Base-by-base conservation (phyloP, 352 stramenopile genomes). In the Globisporangium rhizosaccharum region DNA sequence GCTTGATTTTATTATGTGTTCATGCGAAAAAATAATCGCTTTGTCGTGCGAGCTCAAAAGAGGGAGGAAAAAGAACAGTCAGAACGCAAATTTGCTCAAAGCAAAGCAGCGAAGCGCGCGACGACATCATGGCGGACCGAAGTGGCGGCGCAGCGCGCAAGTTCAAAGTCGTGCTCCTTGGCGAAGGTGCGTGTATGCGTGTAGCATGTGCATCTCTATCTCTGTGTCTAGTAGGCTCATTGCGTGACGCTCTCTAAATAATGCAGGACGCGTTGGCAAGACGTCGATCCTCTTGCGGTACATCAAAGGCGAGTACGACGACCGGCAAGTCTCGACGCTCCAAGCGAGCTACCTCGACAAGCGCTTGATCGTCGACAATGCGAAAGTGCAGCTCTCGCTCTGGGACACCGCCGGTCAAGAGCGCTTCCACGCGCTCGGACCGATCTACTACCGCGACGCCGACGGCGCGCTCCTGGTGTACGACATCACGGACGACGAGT, bases 301-400 rank as follows among this genome's bases (percentile, higher is more conserved):
- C 67, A 92, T 96, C 65, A 94, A 96, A 67, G 90, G 93, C 68
- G 87, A 96, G 56, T 98, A 97, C 71, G 76, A 96, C 65, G 94
- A 97, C 47, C 72, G 82, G 14, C 90, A 97, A 68, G 82, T 94
- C 33, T 96, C 91, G 56, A 98, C 94, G 50, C 74, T 97, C 18
- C 90, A 98, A 67, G 93, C 93, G 15, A 97, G 88, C 44, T 98
- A 97, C 64, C 66, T 98, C 52, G 92, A 98, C 65, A 97, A 97
- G 71, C 81, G 81, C 39, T 70, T 98, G 49, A 65, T 90, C 33
- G 83, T 97, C 18, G 85, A 96, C 67, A 85, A 81, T 67, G 53
- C 59, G 12, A 86, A 86, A 48, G 79, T 96, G 62, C 74, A 87
- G 67, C 72, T 94, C 17, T 92, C 84, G 59, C 68, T 96, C 33